Evolutionary conservation across 768 basidiomycete species (phyloP), one percentile per base, ranked within the genome.

Genomic region (Boletus insuetus): DNA sequence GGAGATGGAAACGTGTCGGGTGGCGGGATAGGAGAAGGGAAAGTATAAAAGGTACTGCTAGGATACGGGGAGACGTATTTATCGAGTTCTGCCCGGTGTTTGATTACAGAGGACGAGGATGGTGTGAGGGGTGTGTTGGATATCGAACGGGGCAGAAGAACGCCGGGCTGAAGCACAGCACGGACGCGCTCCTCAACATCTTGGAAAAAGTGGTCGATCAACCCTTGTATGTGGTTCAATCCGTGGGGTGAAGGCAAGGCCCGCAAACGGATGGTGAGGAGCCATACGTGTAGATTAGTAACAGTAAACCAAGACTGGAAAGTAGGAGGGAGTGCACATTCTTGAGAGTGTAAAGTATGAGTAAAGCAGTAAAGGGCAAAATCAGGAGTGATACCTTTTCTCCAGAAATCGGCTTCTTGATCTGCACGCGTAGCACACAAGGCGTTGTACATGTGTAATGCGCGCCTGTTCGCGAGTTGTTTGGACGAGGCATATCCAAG

Each of bases 261-360:
- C 20, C 96, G 91, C 11, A 97, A 80, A 22, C 95, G 89, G 50
- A 91, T 89, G 17, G 87, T 87, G 47, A 95, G 83, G 60, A 98
- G 77, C 89, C 94, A 95, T 46, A 98, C 77, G 72, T 98, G 94
- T 29, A 98, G 78, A 60, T 95, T 94, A 29, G 92, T 92, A 48
- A 97, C 75, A 5, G 91, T 91, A 74, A 98, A 98, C 91, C 94
- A 98, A 16, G 96, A 91, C 65, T 98, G 95, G 72, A 96, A 97
- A 0, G 96, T 97, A 13, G 87, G 88, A 11, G 95, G 94, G 7
- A 98, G 79, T 55, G 78, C 79, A 64, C 91, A 96, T 56, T 83
- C 95, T 97, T 40, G 0, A 20, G 6, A 19, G 2, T 29, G 49
- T 41, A 16, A 49, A 55, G 34, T 3, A 17, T 57, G 31, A 49